Conservation (phyloP, 2,329 filamentous ascomycete genomes). For the Myriosclerotinia scirpicola region DNA sequence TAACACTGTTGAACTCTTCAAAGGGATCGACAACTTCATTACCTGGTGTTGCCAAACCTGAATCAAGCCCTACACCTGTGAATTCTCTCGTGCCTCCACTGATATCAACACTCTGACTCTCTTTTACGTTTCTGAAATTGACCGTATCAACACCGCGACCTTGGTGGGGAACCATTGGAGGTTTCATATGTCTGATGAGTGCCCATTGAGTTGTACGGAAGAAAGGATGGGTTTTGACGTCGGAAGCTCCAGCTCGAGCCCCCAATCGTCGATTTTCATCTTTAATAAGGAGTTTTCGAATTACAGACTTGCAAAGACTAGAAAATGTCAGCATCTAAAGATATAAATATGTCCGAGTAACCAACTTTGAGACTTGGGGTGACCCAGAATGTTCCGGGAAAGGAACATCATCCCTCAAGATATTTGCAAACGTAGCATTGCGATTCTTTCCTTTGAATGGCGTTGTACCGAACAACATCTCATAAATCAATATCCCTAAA, state of each 20-base stretch:
- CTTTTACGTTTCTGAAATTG: constrained; percentile 98
- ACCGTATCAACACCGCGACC: constrained; percentile 88
- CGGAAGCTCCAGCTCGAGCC: constrained; percentile 90
- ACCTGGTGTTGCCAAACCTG: constrained; percentile 79
- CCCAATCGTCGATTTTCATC: constrained; percentile 92
- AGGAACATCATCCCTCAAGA: constrained; percentile 89
- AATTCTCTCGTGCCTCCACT: constrained; percentile 52
- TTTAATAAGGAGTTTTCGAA: constrained; percentile 96
- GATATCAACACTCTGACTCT: constrained; percentile 92
- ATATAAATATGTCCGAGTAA: constrained; percentile 30
- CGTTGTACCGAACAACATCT: constrained; percentile 98
- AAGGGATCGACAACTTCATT: constrained; percentile 81
- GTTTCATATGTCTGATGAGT: constrained; percentile 94
- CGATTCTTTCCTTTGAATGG: constrained; percentile 99
- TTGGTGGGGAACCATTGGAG: constrained; percentile 91
- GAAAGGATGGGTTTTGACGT: constrained; percentile 95
- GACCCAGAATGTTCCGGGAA: constrained; percentile 87
- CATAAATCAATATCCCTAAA: constrained; percentile 92
- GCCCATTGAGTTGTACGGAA: constrained; percentile 97
- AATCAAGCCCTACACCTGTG: constrained; percentile 78
- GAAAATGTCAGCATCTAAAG: constrained; percentile 39
- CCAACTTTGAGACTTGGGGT: constrained; percentile 90
- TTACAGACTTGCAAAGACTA: constrained; percentile 93
- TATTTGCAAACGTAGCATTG: constrained; percentile 97
- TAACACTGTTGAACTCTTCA: constrained; percentile 98